phyloP scores from a whole-genome alignment of 2,329 filamentous ascomycete species.

The Diplodia sapinea region DNA sequence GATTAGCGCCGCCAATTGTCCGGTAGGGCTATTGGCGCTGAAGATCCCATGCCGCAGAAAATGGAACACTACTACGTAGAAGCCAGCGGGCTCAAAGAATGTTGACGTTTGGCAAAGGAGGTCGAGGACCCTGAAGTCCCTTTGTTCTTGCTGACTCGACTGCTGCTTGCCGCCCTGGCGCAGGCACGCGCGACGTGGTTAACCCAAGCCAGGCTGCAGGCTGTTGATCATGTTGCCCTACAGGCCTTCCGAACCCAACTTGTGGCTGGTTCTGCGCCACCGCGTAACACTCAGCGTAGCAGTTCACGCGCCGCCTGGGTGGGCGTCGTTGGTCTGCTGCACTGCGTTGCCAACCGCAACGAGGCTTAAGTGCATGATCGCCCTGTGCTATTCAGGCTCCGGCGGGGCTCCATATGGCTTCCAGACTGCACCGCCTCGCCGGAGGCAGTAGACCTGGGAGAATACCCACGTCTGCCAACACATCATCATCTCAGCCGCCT shows the following conservation, averaged over 20 bases:
- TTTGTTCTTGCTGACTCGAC: conserved; percentile 7
- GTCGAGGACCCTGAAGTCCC: conserved; percentile 12
- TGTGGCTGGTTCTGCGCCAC: conserved; percentile 19
- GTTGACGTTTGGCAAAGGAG: conserved; percentile 1
- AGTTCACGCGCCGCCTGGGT: not conserved
- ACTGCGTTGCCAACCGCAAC: conserved; percentile 17
- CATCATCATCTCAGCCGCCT: not conserved
- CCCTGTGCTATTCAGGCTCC: not conserved
- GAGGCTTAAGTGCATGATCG: not conserved
- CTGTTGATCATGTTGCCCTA: conserved; percentile 21
- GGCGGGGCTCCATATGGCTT: not conserved
- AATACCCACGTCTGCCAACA: conserved; percentile 21
- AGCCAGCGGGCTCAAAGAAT: conserved; percentile 4
- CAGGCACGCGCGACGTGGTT: conserved; percentile 9
- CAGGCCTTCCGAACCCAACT: not conserved
- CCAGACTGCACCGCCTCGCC: conserved; percentile 7
- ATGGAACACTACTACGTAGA: not conserved
- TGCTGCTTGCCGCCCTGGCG: conserved; percentile 4
- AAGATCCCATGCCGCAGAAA: conserved; percentile 4
- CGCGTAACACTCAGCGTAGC: conserved; percentile 5
- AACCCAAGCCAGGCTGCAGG: not conserved
- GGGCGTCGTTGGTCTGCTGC: conserved; percentile 7
- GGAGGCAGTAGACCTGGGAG: not conserved
- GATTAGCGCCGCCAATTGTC: conserved; percentile 13
- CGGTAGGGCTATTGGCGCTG: conserved; percentile 11